These are phyloP conservation scores for Xerocomellus amylosporus DNA, from an alignment of 768 basidiomycete species.

Conservation along the genomic window DNA sequence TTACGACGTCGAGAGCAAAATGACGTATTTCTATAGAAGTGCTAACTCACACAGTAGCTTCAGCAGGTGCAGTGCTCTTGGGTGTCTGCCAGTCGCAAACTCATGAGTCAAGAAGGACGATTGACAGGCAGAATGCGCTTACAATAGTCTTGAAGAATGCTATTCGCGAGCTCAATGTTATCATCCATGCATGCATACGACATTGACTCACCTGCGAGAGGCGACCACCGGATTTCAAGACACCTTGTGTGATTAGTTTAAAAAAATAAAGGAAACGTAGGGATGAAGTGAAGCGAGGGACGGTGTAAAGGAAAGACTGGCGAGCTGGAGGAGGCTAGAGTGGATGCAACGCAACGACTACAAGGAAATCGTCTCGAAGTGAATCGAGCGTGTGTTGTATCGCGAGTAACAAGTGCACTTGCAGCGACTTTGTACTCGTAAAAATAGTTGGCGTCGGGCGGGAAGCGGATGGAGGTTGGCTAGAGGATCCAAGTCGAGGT, in stretches of 20 bases:
- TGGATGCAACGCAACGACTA: slow-evolving; percentile 27
- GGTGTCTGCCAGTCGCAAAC: slow-evolving; percentile 5
- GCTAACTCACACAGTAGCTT: slow-evolving; percentile 23
- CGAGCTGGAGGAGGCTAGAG: slow-evolving; percentile 27
- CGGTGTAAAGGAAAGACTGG: slow-evolving; percentile 36
- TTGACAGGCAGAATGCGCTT: slow-evolving; percentile 5
- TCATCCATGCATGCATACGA: not conserved
- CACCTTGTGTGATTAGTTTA: slow-evolving; percentile 20
- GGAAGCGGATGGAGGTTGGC: slow-evolving; percentile 20
- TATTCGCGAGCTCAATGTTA: slow-evolving; percentile 5
- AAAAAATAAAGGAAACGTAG: slow-evolving; percentile 15
- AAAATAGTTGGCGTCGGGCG: slow-evolving; percentile 24
- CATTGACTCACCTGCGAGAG: slow-evolving; percentile 18
- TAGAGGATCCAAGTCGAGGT: slow-evolving; percentile 35
- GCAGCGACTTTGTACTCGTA: slow-evolving; percentile 28
- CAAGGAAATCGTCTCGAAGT: slow-evolving; percentile 48
- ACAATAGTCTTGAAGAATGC: slow-evolving; percentile 14
- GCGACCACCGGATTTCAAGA: slow-evolving; percentile 12
- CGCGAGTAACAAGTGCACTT: slow-evolving; percentile 24
- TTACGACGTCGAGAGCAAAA: slow-evolving; percentile 31
- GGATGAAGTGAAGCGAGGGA: slow-evolving; percentile 29
- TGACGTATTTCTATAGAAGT: slow-evolving; percentile 25
- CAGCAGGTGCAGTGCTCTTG: not conserved
- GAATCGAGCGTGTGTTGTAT: slow-evolving; percentile 46
- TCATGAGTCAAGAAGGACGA: slow-evolving; percentile 7